Evolutionary conservation across 1,139 yeast species (phyloP).

Genomic region (Kodamaea sp.): DNA sequence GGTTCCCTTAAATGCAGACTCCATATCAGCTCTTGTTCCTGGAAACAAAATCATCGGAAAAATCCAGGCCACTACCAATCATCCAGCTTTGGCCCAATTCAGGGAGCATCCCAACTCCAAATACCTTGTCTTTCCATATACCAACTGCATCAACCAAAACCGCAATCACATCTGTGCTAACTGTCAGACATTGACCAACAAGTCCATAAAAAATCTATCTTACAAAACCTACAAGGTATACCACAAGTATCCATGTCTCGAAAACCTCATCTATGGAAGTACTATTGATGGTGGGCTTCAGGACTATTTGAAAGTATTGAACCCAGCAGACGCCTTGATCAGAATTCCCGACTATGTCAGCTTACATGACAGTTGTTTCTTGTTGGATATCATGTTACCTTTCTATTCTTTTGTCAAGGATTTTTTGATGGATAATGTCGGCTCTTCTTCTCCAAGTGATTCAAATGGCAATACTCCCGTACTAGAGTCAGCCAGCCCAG

Average conservation of each 20-base stretch:
- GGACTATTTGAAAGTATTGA: constrained; percentile 32
- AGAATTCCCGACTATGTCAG: constrained; percentile 33
- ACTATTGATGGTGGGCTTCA: constrained; percentile 46
- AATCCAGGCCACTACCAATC: constrained; percentile 15
- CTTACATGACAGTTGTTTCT: constrained; percentile 40
- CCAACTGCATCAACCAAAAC: constrained; percentile 34
- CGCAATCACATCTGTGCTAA: constrained; percentile 21
- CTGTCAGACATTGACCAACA: constrained; percentile 19
- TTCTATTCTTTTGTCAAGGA: constrained; percentile 31
- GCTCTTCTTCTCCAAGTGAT: constrained; percentile 1
- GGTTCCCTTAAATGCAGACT: constrained; percentile 1
- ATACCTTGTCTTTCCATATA: constrained; percentile 38
- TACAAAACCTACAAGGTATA: constrained; percentile 14
- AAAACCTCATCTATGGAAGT: constrained; percentile 32
- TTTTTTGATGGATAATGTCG: constrained; percentile 11
- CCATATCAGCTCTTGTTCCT: constrained; percentile 26
- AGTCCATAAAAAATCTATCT: constrained; percentile 3
- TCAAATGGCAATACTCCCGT: constrained; percentile 1
- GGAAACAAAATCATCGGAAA: constrained; percentile 36
- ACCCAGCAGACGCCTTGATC: constrained; percentile 28
- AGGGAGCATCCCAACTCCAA: constrained; percentile 17
- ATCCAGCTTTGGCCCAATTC: constrained; percentile 8
- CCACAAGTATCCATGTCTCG: constrained; percentile 22
- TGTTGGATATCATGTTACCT: constrained; percentile 38
- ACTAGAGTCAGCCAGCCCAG: background rate